phyloP scores from a whole-genome alignment of 2,329 filamentous ascomycete species.

The Penicillium concentricum region DNA sequence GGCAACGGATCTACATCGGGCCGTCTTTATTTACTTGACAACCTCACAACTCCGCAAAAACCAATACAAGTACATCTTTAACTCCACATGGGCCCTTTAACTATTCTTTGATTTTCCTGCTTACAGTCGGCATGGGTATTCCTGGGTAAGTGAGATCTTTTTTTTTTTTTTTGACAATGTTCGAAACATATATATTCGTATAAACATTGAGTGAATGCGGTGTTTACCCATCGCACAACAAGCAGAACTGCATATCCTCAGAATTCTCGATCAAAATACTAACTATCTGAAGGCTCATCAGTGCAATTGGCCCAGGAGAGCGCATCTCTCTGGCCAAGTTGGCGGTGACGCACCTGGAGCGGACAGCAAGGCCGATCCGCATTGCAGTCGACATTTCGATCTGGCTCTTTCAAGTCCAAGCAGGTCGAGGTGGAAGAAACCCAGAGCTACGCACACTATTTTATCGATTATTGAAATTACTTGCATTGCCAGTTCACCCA shows the following conservation, averaged over 20 bases:
- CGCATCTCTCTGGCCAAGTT: constrained; percentile 80
- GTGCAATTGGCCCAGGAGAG: constrained; percentile 78
- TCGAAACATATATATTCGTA: constrained; percentile 9
- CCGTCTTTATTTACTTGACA: constrained; percentile 32
- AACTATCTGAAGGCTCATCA: constrained; percentile 67
- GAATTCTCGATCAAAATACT: background rate
- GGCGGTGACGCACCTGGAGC: constrained; percentile 72
- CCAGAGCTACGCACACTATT: constrained; percentile 89
- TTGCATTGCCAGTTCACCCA: constrained; percentile 75
- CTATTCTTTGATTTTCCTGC: background rate
- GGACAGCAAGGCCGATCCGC: constrained; percentile 69
- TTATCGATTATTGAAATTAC: constrained; percentile 78
- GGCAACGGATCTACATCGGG: constrained; percentile 37
- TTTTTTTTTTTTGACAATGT: background rate
- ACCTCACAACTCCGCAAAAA: constrained; percentile 5
- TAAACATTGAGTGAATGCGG: no score
- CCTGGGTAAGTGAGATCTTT: constrained; percentile 39
- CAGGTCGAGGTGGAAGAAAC: constrained; percentile 81
- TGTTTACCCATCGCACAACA: background rate
- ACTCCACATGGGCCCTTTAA: constrained; percentile 10
- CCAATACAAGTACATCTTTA: background rate
- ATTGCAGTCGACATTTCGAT: constrained; percentile 94
- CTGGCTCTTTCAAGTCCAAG: constrained; percentile 93
- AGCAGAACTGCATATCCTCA: background rate
- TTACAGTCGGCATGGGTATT: constrained; percentile 40